Percentiles rank a stretch among this genome's conserved stretches.
These are phyloP conservation scores for Gossypium laxum DNA, from an alignment of 441 rosid species.

Conservation along the genomic window DNA sequence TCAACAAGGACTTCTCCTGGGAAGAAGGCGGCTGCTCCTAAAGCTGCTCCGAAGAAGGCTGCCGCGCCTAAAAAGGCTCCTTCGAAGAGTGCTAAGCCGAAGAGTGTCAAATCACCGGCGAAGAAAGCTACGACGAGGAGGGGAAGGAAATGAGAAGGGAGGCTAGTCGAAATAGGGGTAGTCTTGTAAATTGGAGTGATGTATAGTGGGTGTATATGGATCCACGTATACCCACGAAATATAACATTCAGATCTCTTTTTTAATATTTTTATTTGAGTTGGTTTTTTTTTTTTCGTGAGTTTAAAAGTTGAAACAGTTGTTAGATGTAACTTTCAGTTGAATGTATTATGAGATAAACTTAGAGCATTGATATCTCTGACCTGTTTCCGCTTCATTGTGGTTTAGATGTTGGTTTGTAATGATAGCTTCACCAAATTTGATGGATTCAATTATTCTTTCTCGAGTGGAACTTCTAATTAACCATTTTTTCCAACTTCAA, in stretches of 20 bases:
- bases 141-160: constrained; percentile 29
- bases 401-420: no score
- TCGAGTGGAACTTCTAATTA: no score
- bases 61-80: constrained; percentile 30
- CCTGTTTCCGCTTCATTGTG: no score
- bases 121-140: constrained; percentile 30
- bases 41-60: constrained; percentile 28
- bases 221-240: constrained; percentile 14
- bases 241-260: constrained; percentile 17
- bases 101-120: constrained; percentile 14
- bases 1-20: constrained; percentile 50
- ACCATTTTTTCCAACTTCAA: no score
- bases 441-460: no score
- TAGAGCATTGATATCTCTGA: no score
- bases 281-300: background rate
- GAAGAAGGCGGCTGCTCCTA: constrained; percentile 21
- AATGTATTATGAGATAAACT: background rate
- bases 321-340: background rate
- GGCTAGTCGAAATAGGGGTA: constrained; percentile 23
- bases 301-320: background rate
- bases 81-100: constrained; percentile 14
- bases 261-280: background rate
- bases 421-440: no score
- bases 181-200: constrained; percentile 33
- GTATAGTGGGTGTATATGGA: constrained; percentile 22